Base-by-base conservation (phyloP, 208 protist genomes). In the Jaenimonas drosophilae region DNA sequence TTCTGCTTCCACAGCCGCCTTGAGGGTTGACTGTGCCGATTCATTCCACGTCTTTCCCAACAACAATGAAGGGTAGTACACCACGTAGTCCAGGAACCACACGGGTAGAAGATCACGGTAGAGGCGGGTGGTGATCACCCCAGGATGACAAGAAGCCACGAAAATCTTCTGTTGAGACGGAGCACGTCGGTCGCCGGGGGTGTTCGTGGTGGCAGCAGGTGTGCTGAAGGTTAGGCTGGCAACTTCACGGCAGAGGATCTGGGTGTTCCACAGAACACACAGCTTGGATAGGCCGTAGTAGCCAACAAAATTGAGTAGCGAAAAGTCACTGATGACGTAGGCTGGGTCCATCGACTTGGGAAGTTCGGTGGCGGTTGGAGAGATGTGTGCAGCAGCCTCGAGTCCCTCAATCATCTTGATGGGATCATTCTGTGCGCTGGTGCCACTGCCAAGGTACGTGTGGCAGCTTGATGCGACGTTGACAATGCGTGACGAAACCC, bases 241-340 rank as follows among this genome's bases (percentile, higher is more conserved):
- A 34, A 76, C 56, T 40, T 74, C 64, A 4, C 65, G 69, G 0
- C 76, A 72, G 24, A 87, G 62, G 24, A 92, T 38, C 6, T 48
- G 54, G 4, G 85, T 89, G 54, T 88, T 88, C 80, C 85, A 93
- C 34, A 89, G 55, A 4, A 85, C 63, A 40, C 80, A 89, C 32
- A 93, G 56, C 53, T 93, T 93, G 1, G 77, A 88, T 12, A 93
- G 63, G 0, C 85, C 85, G 40, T 93, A 93, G 55, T 90, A 89
- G 28, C 71, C 74, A 2, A 89, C 75, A 66, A 89, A 93, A 33
- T 70, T 84, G 11, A 36, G 7, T 4, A 62, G 48, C 30, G 66
- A 68, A 30, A 79, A 88, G 26, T 81, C 66, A 1, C 51, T 29
- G n/a, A 70, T 42, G 31, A 54, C 37, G 49, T 66, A 75, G 0